Evolutionary conservation across 1,284 basidiomycete genomes (phyloP), one percentile per base, ranked within the genome.

Genomic region (Neonothopanus nambi): DNA sequence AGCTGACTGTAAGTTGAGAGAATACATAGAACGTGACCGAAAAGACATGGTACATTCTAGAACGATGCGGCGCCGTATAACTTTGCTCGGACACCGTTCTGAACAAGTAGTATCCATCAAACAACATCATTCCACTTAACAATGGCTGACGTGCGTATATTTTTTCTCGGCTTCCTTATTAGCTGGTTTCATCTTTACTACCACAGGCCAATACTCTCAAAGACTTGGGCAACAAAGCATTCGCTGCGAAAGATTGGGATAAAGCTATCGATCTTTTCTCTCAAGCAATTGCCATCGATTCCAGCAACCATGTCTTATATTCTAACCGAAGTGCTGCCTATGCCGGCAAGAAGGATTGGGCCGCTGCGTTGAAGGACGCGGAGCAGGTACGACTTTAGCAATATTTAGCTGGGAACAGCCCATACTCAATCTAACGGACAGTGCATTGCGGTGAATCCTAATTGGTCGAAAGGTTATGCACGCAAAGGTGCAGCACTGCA

Each of bases 401-500:
- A 17, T 36, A 38, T 49, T 37, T 47, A 26, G 24, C 41, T 48
- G 61, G 17, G 58, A 40, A 49, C 42, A 17, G 17, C 28, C 52
- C 44, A 54, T 23, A 51, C 52, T 50, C 41, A 50, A 50, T 39
- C 42, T 35, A 33, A 35, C 42, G 54, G 30, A 15, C 53, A 90
- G 85, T 89, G 86, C 57, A 82, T 97, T 67, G 81, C 84, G 65
- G 74, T 90, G 58, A 91, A 91, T 64, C 85, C 93, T 3, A 75
- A 81, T 3, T 98, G 95, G 87, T 79, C 89, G 39, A 98, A 98
- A 70, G 95, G 95, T 2, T 95, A 90, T 72, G 89, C 89, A 17
- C 84, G 95, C 54, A 96, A 96, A 67, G 95, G 95, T 51, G 94
- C 94, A 35, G 95, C 95, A n/a, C 74, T 98, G 43, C 95, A 98